These are phyloP conservation scores for Phytophthora citrophthora DNA, from an alignment of 352 stramenopile species.

Conservation along the genomic window DNA sequence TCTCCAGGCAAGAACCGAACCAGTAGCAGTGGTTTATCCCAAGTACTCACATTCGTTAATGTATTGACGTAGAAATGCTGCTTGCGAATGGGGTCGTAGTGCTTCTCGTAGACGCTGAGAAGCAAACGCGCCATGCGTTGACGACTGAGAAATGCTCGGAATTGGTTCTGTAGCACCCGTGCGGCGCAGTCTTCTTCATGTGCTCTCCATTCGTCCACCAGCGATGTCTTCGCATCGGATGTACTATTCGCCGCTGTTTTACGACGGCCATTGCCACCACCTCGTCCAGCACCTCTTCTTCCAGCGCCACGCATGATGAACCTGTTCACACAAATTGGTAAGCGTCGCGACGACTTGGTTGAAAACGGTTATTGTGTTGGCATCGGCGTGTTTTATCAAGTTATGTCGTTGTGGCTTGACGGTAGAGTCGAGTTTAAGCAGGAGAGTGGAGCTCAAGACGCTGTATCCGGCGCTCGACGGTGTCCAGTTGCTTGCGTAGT, in stretches of 20 bases:
- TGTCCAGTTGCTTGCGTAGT: constrained; percentile 84
- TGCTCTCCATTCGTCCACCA: constrained; percentile 62
- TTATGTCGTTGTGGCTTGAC: constrained; percentile 11
- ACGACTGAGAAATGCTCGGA: constrained; percentile 48
- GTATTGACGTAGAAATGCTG: constrained; percentile 75
- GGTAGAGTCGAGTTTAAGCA: constrained; percentile 10
- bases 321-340: constrained; percentile 11
- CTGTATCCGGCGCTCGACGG: constrained; percentile 68
- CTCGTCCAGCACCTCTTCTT: constrained; percentile 32
- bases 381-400: constrained; percentile 26
- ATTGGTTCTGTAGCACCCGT: constrained; percentile 50
- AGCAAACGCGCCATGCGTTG: constrained; percentile 46
- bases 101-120: constrained; percentile 55
- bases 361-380: constrained; percentile 14
- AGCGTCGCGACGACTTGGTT: constrained; percentile 25
- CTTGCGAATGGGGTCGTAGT: constrained; percentile 68
- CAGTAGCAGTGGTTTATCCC: constrained; percentile 58
- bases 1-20: constrained; percentile 45
- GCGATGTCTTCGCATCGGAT: constrained; percentile 37
- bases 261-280: constrained; percentile 24
- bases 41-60: constrained; percentile 65
- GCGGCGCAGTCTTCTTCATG: constrained; percentile 64
- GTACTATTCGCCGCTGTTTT: constrained; percentile 22
- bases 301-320: constrained; percentile 27
- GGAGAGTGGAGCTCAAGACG: constrained; percentile 13